Conservation (phyloP, 164 flowering plant species). For the Tetracentron sinense region DNA sequence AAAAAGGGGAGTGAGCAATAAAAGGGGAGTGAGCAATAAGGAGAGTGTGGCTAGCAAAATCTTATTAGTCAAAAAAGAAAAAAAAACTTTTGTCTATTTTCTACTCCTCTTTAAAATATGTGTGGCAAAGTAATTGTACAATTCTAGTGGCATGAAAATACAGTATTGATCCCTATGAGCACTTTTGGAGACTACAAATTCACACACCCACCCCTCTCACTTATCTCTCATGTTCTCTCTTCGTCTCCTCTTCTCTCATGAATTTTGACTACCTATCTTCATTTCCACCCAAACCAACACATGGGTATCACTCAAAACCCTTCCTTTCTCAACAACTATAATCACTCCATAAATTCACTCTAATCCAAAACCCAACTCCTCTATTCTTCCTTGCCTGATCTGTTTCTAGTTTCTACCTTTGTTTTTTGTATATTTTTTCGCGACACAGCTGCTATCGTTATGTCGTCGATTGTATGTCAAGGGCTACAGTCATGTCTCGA, state of each 20-base stretch:
- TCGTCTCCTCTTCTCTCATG: slow-evolving; percentile 4
- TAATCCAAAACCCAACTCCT: slow-evolving; percentile 1
- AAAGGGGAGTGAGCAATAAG: too few species aligned
- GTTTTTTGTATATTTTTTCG: not conserved
- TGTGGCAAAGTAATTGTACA: slow-evolving; percentile 28
- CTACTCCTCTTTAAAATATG: slow-evolving; percentile 9
- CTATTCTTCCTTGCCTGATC: slow-evolving; percentile 4
- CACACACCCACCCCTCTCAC: slow-evolving; percentile 14
- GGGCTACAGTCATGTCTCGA: slow-evolving; percentile 41
- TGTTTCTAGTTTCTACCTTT: not conserved
- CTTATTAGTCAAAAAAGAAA: not conserved
- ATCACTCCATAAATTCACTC: not conserved
- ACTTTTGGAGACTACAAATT: slow-evolving; percentile 26
- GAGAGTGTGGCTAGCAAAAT: too few species aligned
- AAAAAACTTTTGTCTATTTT: not conserved
- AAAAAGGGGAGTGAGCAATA: too few species aligned
- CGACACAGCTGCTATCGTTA: slow-evolving; percentile 2
- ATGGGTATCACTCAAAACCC: not conserved
- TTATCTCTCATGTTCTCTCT: slow-evolving; percentile 1
- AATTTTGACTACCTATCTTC: not conserved
- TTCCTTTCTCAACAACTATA: not conserved
- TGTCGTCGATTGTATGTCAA: slow-evolving; percentile 37
- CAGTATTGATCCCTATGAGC: slow-evolving; percentile 15
- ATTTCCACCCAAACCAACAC: not conserved
- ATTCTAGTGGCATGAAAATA: slow-evolving; percentile 44